Base-by-base conservation (phyloP, 371 early-diverging fungal species). In the Blastocladiella emersonii region DNA sequence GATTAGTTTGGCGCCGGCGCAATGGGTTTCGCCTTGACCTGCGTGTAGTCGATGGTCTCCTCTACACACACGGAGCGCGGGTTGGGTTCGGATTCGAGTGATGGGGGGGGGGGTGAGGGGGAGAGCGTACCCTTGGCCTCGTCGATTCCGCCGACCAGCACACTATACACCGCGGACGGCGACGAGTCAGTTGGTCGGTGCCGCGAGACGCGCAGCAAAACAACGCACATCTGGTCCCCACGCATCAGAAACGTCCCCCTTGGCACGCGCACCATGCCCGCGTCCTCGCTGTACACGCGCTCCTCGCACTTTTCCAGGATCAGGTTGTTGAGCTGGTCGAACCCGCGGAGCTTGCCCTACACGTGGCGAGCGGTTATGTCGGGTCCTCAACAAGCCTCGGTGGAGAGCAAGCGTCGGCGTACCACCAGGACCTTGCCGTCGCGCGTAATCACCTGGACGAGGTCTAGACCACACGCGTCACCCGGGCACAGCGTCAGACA, bases 291-390 rank as follows among this genome's bases (percentile, higher is more conserved):
- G 64, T 87, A 90, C 43, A 88, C 78, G 61, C 92, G 87, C 66
- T 91, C 91, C 34, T 81, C 72, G 63, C 89, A 83, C 32, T 78
- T 74, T 39, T 78, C 73, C 57, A 92, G 70, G 56, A 92, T 86
- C 3, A 91, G 66, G 64, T 90, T 91, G 35, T 84, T 82, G 12
- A 82, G 80, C 65, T 89, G 88, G 75, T 92, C 92, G 45, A 87
- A 79, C 23, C 91, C 92, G 64, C 75, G 78, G 62, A 91, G 72
- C 30, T 70, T 78, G 35, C 91, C 91, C 85, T 74, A 61, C 30
- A 23, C 55, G 77, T 34, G 43, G 61, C 35, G 39, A 64, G 36
- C 15, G 64, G 8, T 13, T 17, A 34, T 13, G 30, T 55, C n/a
- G 15, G 59, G 51, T 1, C 27, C 15, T 7, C 17, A 48, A 35